Evolutionary conservation across 164 flowering plant genomes (phyloP).

Genomic region (Brasenia schreberi): DNA sequence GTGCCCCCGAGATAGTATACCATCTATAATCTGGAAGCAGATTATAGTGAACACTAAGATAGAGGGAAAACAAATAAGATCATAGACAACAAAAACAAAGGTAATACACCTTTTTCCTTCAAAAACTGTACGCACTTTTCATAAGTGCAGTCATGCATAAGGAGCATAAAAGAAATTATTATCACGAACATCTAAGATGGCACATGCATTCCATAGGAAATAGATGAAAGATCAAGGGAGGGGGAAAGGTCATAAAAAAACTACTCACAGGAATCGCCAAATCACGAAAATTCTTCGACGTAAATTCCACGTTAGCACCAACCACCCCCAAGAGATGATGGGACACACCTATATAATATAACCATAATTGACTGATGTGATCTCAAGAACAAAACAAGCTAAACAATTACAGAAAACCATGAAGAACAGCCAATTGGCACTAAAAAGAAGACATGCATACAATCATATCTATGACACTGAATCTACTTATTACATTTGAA

Average conservation of each 20-base stretch:
- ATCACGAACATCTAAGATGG: not conserved
- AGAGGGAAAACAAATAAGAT: not conserved
- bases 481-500: no score
- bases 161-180: no score
- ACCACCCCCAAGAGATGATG: slow-evolving; percentile 87
- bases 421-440: not conserved
- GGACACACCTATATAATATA: slow-evolving; percentile 42
- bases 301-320: slow-evolving; percentile 64
- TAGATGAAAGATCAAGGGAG: not conserved
- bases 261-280: slow-evolving; percentile 24
- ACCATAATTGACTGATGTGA: not conserved
- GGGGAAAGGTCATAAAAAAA: not conserved
- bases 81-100: not conserved
- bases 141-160: no score
- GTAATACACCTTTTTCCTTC: no score
- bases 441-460: no score
- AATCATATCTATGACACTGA: no score
- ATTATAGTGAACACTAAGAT: not conserved
- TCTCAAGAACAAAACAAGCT: not conserved
- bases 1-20: slow-evolving; percentile 42
- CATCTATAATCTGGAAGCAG: slow-evolving; percentile 50
- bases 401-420: not conserved
- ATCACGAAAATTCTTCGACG: slow-evolving; percentile 74
- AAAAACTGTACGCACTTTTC: no score
- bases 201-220: not conserved